phyloP scores from a whole-genome alignment of 345 rosid species.

The Hibiscus tridactylites region DNA sequence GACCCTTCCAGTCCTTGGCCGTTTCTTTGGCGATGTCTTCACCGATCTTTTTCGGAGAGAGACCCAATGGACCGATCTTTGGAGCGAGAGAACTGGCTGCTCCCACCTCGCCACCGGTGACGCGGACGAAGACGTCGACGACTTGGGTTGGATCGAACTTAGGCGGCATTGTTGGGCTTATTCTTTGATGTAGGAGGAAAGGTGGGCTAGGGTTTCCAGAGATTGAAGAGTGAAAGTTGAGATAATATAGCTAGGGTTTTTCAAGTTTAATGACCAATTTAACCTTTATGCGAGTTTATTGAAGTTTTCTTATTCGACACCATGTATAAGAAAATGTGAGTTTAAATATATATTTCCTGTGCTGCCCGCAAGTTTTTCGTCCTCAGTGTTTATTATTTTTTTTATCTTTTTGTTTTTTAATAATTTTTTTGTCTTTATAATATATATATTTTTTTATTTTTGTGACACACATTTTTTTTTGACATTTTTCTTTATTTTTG shows the following conservation, averaged over 20 bases:
- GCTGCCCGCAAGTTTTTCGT: no score
- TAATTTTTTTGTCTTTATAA: no score
- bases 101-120: slow-evolving; percentile 65
- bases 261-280: not conserved
- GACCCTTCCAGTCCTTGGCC: slow-evolving; percentile 69
- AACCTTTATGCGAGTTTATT: not conserved
- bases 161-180: slow-evolving; percentile 41
- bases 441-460: no score
- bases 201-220: slow-evolving; percentile 7
- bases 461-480: no score
- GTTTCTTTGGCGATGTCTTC: slow-evolving; percentile 67
- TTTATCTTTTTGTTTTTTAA: no score
- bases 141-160: slow-evolving; percentile 59
- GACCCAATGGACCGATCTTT: slow-evolving; percentile 40
- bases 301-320: no score
- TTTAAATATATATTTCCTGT: no score
- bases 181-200: not conserved
- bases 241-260: slow-evolving; percentile 25
- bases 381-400: no score
- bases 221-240: not conserved
- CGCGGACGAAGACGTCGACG: slow-evolving; percentile 59
- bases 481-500: no score
- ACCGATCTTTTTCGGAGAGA: slow-evolving; percentile 42
- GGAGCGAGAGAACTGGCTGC: slow-evolving; percentile 55
- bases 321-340: no score